These are phyloP conservation scores for Dryas integrifolia DNA, from an alignment of 331 rosid species.

Conservation along the genomic window DNA sequence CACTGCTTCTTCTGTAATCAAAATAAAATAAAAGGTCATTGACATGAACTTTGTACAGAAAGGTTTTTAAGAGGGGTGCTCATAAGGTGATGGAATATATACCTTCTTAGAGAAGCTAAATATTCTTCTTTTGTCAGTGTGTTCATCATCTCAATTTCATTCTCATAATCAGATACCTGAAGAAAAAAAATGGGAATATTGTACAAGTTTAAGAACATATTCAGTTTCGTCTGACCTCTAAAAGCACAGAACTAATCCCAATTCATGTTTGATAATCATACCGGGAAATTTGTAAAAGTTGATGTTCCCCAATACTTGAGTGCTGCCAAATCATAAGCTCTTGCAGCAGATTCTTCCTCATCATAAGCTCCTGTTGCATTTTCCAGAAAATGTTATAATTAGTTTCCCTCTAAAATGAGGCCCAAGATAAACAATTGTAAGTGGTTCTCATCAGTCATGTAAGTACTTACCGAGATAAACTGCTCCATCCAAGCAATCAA, in stretches of 20 bases:
- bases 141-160: conserved; percentile 61
- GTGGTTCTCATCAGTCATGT: conserved; percentile 7
- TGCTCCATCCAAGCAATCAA: conserved; percentile 38
- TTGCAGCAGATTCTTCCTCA: conserved; percentile 76
- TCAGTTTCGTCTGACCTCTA: background rate
- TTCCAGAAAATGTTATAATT: background rate
- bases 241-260: background rate
- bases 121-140: conserved; percentile 58
- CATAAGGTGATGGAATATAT: background rate
- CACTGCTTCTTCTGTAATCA: conserved; percentile 64
- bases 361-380: conserved; percentile 61
- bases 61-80: background rate
- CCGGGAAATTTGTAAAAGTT: conserved; percentile 65
- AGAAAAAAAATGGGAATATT: background rate
- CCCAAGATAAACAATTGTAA: background rate
- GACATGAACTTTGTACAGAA: background rate
- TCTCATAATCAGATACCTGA: conserved; percentile 58
- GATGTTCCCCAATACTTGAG: conserved; percentile 74
- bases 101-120: conserved; percentile 74
- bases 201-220: background rate
- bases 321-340: conserved; percentile 78
- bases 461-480: conserved; percentile 51
- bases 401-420: conserved; percentile 17
- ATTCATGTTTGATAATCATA: conserved; percentile 20
- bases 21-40: background rate